These are phyloP conservation scores for Epicoccum sorghinum DNA, from an alignment of 2,329 filamentous ascomycete species.

Conservation along the genomic window DNA sequence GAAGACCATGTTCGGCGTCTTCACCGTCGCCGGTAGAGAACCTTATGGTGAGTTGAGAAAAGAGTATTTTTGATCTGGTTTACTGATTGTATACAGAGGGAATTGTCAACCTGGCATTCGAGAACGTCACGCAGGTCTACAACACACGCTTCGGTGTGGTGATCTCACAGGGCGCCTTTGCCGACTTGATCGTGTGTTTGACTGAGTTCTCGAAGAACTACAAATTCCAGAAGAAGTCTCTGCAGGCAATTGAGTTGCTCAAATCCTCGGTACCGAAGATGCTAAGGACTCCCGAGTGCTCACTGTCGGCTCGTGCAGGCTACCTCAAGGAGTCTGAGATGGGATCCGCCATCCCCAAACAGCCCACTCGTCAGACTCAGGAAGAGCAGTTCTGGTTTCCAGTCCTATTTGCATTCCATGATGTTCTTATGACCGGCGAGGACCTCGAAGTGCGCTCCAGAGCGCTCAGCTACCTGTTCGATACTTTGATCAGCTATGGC, in stretches of 20 bases:
- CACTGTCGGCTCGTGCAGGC: slow-evolving; percentile 72
- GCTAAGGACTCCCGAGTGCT: slow-evolving; percentile 94
- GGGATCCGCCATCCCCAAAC: slow-evolving; percentile 61
- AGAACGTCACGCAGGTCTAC: slow-evolving; percentile 95
- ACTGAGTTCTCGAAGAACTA: slow-evolving; percentile 99
- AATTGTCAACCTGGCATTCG: slow-evolving; percentile 95
- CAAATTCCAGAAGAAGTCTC: slow-evolving; percentile 96
- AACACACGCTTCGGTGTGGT: slow-evolving; percentile 94
- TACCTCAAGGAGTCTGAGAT: slow-evolving; percentile 57
- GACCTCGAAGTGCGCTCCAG: slow-evolving; percentile 90
- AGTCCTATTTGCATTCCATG: slow-evolving; percentile 96
- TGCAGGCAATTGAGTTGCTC: slow-evolving; percentile 92
- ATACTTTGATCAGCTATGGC: slow-evolving; percentile 87
- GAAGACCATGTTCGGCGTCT: slow-evolving; percentile 99
- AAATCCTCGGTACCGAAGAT: slow-evolving; percentile 94
- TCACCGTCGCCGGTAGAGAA: slow-evolving; percentile 92
- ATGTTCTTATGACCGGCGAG: slow-evolving; percentile 98
- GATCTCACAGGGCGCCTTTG: slow-evolving; percentile 94
- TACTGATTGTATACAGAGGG: slow-evolving; percentile 65
- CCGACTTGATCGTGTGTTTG: slow-evolving; percentile 92
- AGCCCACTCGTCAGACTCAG: slow-evolving; percentile 79
- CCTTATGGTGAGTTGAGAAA: no score
- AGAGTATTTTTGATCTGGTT: no score
- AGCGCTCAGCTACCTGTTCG: slow-evolving; percentile 95
- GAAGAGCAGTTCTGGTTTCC: slow-evolving; percentile 99